Conservation (phyloP, 2,329 filamentous ascomycete species). For the Penicillium sp. region DNA sequence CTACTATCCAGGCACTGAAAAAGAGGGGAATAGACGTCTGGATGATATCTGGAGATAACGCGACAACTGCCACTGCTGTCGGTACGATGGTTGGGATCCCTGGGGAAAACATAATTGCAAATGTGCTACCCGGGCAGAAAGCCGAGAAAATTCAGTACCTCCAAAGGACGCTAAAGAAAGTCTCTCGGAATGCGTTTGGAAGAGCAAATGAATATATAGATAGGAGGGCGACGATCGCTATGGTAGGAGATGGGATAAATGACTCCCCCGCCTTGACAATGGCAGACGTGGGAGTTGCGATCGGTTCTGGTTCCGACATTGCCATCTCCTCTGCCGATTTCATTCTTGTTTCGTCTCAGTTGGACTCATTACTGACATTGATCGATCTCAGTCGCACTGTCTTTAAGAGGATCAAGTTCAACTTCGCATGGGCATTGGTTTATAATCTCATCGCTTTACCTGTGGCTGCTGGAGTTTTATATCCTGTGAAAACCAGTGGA, state of each 20-base stretch:
- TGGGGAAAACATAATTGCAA: constrained; percentile 8
- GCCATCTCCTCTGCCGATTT: constrained; percentile 75
- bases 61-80: constrained; percentile 7
- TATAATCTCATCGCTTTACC: constrained; percentile 76
- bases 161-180: constrained; percentile 10
- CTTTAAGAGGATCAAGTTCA: constrained; percentile 72
- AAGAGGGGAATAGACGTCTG: constrained; percentile 6
- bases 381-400: constrained; percentile 66
- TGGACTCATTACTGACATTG: constrained; percentile 66
- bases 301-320: constrained; percentile 73
- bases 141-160: constrained; percentile 14
- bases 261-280: constrained; percentile 73
- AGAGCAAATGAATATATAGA: background rate
- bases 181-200: constrained; percentile 1
- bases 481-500: constrained; percentile 48
- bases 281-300: constrained; percentile 75
- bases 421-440: constrained; percentile 77
- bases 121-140: constrained; percentile 9
- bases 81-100: constrained; percentile 9
- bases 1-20: constrained; percentile 3
- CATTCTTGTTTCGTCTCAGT: constrained; percentile 68
- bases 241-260: constrained; percentile 84
- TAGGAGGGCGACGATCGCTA: constrained; percentile 58
- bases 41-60: constrained; percentile 13
- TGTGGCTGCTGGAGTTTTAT: constrained; percentile 73